Evolutionary conservation across 2,329 filamentous ascomycete species (phyloP).

Genomic region (Fusarium beomiforme): DNA sequence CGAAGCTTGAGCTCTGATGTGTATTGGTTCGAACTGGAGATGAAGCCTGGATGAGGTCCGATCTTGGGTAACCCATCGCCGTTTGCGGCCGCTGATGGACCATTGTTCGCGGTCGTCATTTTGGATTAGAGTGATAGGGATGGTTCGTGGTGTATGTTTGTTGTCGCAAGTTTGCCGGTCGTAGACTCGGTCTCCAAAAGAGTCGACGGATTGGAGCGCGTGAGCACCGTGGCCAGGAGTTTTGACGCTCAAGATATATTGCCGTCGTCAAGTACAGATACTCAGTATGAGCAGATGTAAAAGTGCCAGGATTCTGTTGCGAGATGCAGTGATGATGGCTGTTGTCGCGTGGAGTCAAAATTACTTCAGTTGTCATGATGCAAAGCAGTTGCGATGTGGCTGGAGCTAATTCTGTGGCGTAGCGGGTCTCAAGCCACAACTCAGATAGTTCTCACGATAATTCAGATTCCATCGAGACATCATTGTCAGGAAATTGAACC

Average conservation of each 20-base stretch:
- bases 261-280: neutral
- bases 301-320: no score
- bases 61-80: constrained; percentile 39
- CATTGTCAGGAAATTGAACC: neutral
- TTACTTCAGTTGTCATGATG: neutral
- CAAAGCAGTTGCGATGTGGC: constrained; percentile 23
- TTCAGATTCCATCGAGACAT: neutral
- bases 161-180: neutral
- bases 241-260: accelerated
- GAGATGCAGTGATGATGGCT: neutral
- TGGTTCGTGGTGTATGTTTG: neutral
- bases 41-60: constrained; percentile 59
- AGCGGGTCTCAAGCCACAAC: constrained; percentile 5
- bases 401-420: constrained; percentile 22
- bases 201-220: neutral
- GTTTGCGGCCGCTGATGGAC: constrained; percentile 21
- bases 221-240: neutral
- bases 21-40: constrained; percentile 71
- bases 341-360: neutral
- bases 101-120: constrained; percentile 31
- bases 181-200: neutral
- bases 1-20: constrained; percentile 84
- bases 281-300: neutral
- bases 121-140: neutral
- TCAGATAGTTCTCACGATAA: no score